Conservation (phyloP, 306 rosid species). For the Spatholobus suberectus region DNA sequence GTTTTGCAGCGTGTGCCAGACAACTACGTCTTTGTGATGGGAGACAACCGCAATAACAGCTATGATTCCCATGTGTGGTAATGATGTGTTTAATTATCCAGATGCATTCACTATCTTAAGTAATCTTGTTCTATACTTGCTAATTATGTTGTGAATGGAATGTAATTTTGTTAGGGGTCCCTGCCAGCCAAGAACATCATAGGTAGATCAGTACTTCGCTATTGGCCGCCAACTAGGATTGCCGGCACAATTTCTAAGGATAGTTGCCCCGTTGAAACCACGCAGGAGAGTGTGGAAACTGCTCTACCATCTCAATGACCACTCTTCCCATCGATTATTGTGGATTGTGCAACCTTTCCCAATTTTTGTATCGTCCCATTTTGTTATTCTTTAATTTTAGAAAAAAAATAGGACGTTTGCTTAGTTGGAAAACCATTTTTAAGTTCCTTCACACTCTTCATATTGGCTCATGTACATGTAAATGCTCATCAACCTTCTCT, state of each 20-base stretch:
- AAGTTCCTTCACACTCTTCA: background rate
- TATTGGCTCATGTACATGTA: conserved; percentile 8
- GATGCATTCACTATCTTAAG: background rate
- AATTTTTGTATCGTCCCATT: no score
- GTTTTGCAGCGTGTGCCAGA: conserved; percentile 80
- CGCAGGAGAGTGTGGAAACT: conserved; percentile 45
- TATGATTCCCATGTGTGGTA: conserved; percentile 98
- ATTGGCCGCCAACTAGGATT: conserved; percentile 94
- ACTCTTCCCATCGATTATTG: no score
- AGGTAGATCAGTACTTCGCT: conserved; percentile 88
- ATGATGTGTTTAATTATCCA: conserved; percentile 8
- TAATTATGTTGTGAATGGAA: conserved; percentile 37
- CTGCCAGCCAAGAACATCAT: conserved; percentile 91
- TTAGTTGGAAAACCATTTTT: background rate
- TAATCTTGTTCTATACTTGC: conserved; percentile 7
- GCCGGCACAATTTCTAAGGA: conserved; percentile 73
- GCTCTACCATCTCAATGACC: conserved; percentile 52
- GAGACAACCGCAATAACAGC: conserved; percentile 98
- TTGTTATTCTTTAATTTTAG: background rate
- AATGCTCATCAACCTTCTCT: background rate
- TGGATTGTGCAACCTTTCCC: no score
- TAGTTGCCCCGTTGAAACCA: conserved; percentile 65
- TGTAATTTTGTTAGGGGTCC: conserved; percentile 92
- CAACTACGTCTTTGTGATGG: conserved; percentile 92
- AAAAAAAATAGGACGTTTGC: background rate